Base-by-base conservation (phyloP, 2,329 filamentous ascomycete genomes). In the Podosphaera aphanis region DNA sequence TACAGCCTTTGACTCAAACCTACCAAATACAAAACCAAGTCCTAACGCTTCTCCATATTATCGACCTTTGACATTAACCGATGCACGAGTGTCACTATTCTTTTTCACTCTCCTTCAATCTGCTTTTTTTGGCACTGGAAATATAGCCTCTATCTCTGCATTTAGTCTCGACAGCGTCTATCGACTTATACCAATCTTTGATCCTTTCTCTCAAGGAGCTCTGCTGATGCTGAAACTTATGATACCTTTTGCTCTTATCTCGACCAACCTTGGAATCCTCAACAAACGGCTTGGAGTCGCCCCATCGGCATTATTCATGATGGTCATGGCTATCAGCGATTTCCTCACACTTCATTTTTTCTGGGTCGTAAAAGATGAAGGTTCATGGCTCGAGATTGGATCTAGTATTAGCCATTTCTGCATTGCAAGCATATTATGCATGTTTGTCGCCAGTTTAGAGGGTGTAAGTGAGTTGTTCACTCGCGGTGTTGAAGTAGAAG, bases 361-460 rank as follows among this genome's bases (percentile, higher is more conserved):
- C 64, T 98, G 83, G 76, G 83, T 93, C 55, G 90, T 98, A 40
- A 82, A 81, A 56, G 90, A 98, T 55, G 90, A 98, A 60, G 90
- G 90, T 0, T 90, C 81, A 19, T 98, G 90, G 90, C 64, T 98
- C 49, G 90, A 98, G 59, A 98, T 98, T 59, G 90, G 90, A 27
- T 93, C 84, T 23, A 94, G 84, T 2, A 98, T 98, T 53, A 93
- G 76, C 57, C 86, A 95, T 60, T 98, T 95, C 62, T 76, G 77
- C 49, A 95, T 98, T 63, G 88, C 85, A 16, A 94, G 84, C 61
- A 61, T 83, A 54, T 59, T 95, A 39, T 90, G 85, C 53, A 77
- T 93, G 7, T 98, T 98, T 64, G 85, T 98, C 38, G 83, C 85
- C 0, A 76, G 72, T 13, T 64, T 98, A 40, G 90, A 98, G 64